phyloP scores from a whole-genome alignment of 2,329 filamentous ascomycete species.

The Sclerotinia nivalis region DNA sequence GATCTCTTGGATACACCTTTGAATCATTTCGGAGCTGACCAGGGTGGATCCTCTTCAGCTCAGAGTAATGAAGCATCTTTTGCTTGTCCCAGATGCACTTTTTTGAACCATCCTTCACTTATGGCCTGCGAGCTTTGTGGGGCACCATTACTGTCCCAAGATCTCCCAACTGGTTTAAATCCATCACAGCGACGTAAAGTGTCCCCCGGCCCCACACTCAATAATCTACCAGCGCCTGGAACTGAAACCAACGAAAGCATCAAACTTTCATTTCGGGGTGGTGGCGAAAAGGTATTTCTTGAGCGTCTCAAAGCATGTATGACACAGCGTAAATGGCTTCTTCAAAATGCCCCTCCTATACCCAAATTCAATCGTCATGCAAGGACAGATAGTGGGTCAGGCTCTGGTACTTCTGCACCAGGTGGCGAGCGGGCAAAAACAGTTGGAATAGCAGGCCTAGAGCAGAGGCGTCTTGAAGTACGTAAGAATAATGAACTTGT shows the following conservation, averaged over 20 bases:
- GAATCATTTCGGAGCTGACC: conserved; percentile 7
- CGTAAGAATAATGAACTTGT: conserved; percentile 91
- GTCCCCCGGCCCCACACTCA: conserved; percentile 74
- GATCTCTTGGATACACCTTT: conserved; percentile 29
- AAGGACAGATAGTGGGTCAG: conserved; percentile 44
- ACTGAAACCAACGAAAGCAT: conserved; percentile 69
- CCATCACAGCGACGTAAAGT: conserved; percentile 57
- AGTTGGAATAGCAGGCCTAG: conserved; percentile 88
- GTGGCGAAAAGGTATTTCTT: conserved; percentile 86
- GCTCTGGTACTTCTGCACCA: conserved; percentile 39
- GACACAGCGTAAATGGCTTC: conserved; percentile 92
- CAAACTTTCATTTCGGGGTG: conserved; percentile 87
- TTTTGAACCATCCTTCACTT: conserved; percentile 87
- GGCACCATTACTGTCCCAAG: conserved; percentile 65
- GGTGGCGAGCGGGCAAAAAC: conserved; percentile 54
- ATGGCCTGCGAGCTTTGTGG: conserved; percentile 89
- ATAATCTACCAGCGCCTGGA: conserved; percentile 40
- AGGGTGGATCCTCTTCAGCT: conserved; percentile 11
- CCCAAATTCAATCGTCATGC: conserved; percentile 57
- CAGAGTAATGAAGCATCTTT: conserved; percentile 48
- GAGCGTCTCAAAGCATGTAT: conserved; percentile 86
- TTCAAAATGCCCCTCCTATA: conserved; percentile 84
- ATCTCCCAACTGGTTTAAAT: conserved; percentile 45
- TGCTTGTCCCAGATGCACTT: conserved; percentile 86
- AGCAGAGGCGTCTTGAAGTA: conserved; percentile 79